Conservation (phyloP, 345 rosid species). For the Acer campestre region DNA sequence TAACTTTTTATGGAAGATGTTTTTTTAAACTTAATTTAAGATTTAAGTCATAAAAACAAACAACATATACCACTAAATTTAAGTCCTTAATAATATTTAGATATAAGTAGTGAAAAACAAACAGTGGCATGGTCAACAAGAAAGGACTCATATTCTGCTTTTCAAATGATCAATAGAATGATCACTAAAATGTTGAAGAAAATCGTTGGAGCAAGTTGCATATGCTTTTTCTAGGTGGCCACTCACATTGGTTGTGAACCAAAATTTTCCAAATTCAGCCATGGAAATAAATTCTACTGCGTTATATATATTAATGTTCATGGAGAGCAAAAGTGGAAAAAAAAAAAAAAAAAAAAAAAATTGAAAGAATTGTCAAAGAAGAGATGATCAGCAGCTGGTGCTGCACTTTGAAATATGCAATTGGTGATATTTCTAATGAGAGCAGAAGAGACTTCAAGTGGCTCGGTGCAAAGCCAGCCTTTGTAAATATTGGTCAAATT, state of each 20-base stretch:
- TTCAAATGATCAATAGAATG: conserved; percentile 4
- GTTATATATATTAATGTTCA: not conserved
- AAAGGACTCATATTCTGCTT: not conserved
- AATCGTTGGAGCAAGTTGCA: not conserved
- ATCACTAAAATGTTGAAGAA: not conserved
- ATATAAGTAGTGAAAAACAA: too few species aligned
- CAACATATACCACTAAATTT: too few species aligned
- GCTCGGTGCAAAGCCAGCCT: not conserved
- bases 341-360: not conserved
- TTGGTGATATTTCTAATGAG: conserved; percentile 15
- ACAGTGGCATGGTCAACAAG: too few species aligned
- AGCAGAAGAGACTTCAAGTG: conserved; percentile 4
- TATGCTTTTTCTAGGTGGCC: conserved; percentile 16
- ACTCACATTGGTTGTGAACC: not conserved
- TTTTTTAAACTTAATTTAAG: too few species aligned
- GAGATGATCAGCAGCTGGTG: conserved; percentile 1
- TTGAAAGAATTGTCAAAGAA: not conserved
- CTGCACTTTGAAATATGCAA: conserved; percentile 3
- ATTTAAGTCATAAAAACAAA: too few species aligned
- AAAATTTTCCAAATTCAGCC: conserved; percentile 7
- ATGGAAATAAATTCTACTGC: not conserved
- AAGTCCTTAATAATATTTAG: too few species aligned
- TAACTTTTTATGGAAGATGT: too few species aligned
- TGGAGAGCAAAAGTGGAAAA: not conserved
- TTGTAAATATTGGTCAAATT: not conserved